Conservation (phyloP, 1,284 basidiomycete genomes). For the Irpex sp. region DNA sequence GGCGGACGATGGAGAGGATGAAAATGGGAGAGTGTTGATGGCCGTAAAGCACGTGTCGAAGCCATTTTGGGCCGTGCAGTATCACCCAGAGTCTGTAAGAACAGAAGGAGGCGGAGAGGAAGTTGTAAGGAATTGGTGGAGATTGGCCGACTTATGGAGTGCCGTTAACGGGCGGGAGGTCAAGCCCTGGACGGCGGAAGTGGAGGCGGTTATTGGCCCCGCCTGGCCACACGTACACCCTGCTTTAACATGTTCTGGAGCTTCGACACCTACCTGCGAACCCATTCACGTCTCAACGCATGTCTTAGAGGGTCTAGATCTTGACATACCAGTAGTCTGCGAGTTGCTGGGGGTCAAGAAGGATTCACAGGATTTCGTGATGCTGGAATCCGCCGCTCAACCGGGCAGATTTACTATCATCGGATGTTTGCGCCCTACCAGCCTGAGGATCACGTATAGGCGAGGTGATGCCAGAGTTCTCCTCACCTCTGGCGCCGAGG, state of each 20-base stretch:
- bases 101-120: conserved; percentile 60
- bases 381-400: conserved; percentile 70
- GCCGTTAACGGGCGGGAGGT: conserved; percentile 31
- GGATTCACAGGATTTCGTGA: conserved; percentile 59
- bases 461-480: conserved; percentile 47
- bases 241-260: conserved; percentile 20
- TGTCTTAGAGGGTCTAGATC: conserved; percentile 37
- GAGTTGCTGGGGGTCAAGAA: conserved; percentile 57
- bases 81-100: conserved; percentile 86
- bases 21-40: conserved; percentile 70
- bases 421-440: conserved; percentile 48
- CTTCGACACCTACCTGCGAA: conserved; percentile 7
- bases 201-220: conserved; percentile 37
- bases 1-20: conserved; percentile 54
- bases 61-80: conserved; percentile 94
- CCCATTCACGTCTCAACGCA: conserved; percentile 33
- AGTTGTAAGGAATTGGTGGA: conserved; percentile 73
- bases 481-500: conserved; percentile 27
- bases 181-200: conserved; percentile 36
- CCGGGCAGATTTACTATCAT: conserved; percentile 75
- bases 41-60: conserved; percentile 58
- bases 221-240: conserved; percentile 51
- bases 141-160: conserved; percentile 55
- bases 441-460: conserved; percentile 54
- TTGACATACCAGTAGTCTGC: conserved; percentile 45